Conservation (phyloP, 495 filamentous ascomycete genomes). For the Annulohypoxylon maeteangense region DNA sequence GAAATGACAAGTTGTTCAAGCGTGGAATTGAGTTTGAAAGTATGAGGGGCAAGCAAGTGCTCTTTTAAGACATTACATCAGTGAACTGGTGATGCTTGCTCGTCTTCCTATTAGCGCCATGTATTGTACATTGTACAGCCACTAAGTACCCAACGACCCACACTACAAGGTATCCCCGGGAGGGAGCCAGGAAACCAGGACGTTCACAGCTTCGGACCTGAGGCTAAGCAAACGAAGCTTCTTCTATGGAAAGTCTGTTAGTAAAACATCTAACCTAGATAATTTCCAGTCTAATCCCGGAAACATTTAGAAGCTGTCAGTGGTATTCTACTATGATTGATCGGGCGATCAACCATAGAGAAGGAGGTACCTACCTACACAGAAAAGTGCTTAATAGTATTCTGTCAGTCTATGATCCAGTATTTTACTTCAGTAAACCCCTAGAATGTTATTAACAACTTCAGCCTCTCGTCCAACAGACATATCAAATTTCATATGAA, state of each 20-base stretch:
- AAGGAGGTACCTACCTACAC: background rate
- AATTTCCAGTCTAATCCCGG: background rate
- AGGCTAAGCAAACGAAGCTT: background rate
- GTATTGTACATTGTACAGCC: constrained; percentile 22
- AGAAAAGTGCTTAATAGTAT: background rate
- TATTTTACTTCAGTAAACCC: background rate
- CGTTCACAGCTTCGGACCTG: background rate
- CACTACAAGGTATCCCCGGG: constrained; percentile 10
- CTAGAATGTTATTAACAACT: background rate
- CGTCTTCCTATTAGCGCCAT: constrained; percentile 18
- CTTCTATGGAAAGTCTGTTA: background rate
- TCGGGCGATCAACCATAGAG: background rate
- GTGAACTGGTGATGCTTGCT: constrained; percentile 33
- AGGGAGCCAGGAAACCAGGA: constrained; percentile 13
- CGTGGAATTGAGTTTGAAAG: constrained; percentile 31
- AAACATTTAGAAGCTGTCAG: background rate
- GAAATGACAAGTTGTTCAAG: constrained; percentile 6
- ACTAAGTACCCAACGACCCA: constrained; percentile 17
- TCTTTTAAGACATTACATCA: constrained; percentile 39
- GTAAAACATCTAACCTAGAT: background rate
- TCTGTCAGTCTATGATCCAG: background rate
- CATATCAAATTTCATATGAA: background rate
- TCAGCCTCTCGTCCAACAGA: background rate
- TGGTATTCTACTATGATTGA: background rate
- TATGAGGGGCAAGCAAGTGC: constrained; percentile 26